Evolutionary conservation across 305 asterid genomes (phyloP), one percentile per base, ranked within the genome.

Genomic region (Striga hermonthica): DNA sequence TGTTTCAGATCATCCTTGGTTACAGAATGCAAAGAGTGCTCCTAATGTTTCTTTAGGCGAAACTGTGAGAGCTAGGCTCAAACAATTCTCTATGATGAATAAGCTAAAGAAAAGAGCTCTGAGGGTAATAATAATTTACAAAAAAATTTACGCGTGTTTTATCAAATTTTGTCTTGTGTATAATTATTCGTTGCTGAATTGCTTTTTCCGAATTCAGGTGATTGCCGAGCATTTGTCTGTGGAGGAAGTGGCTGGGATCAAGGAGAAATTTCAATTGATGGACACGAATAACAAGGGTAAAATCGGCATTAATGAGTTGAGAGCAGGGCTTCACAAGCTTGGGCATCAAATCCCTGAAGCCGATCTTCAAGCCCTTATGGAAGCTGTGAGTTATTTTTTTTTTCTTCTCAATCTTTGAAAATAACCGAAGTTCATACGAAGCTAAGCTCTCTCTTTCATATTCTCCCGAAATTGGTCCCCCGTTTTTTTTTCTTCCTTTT

Each of bases 1-100:
- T 52, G 56, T 52, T 52, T 15, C 57, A 52, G 57, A 52, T 52
- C 57, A 52, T 52, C 57, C 57, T 52, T 52, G 57, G 57, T 16
- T 52, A 9, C 57, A 15, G 22, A 52, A 52, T 52, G 57, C 57
- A 8, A 52, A 7, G n/a, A 52, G 57, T 52, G 57, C 57, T 22
- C 57, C 57, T 6, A 52, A 52, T 16, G 57, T 52, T 28, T 52
- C 57, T 9, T 52, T 52, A n/a, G 57, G 57, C 57, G 57, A 52
- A 52, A 52, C 57, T 28, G 57, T 52, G 9, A 52, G 57, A 52
- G 57, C 57, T 52, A 14, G 57, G 57, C 36, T 52, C 35, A 52
- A 52, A 28, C 57, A 52, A 22, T 52, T 52, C 57, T 52, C 57
- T 10, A 52, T 52, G 57, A 52, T 52, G 57, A 52, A 52, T 22